phyloP scores from a whole-genome alignment of 139 green algal species.

The Nannochloris sp. region DNA sequence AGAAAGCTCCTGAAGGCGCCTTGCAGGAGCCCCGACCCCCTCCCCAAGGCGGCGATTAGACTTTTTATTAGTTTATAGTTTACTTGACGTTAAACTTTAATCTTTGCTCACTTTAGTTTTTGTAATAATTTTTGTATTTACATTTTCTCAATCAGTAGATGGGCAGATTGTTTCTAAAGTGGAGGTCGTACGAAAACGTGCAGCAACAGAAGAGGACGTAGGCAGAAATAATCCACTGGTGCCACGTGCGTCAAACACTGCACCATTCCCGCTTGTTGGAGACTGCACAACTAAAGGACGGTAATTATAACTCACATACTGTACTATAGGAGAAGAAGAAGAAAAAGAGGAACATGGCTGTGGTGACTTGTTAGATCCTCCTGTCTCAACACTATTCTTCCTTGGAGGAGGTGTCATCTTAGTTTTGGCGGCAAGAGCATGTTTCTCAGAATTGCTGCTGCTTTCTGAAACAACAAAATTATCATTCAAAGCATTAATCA shows the following conservation, averaged over 20 bases:
- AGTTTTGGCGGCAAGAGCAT: neutral
- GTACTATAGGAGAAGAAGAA: neutral
- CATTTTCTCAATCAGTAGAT: neutral
- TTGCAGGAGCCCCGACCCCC: too few relatives aligned
- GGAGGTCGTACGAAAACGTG: neutral
- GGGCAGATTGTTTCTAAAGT: neutral
- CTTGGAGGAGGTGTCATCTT: neutral
- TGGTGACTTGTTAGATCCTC: too few relatives aligned
- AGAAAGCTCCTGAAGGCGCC: too few relatives aligned
- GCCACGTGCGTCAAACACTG: neutral
- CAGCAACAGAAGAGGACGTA: neutral
- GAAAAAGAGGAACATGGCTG: too few relatives aligned
- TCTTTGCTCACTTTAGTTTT: too few relatives aligned
- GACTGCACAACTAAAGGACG: neutral
- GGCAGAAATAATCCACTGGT: neutral
- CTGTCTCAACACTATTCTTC: too few relatives aligned
- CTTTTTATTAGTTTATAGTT: too few relatives aligned
- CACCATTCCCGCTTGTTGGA: neutral
- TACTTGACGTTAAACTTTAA: too few relatives aligned
- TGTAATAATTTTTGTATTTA: neutral
- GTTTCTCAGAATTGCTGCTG: neutral
- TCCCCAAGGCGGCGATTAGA: too few relatives aligned
- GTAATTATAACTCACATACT: neutral
- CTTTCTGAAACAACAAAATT: neutral
- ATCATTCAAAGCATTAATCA: neutral